Evolutionary conservation across 2,329 filamentous ascomycete genomes (phyloP).

Genomic region (Epichloe amarillans): DNA sequence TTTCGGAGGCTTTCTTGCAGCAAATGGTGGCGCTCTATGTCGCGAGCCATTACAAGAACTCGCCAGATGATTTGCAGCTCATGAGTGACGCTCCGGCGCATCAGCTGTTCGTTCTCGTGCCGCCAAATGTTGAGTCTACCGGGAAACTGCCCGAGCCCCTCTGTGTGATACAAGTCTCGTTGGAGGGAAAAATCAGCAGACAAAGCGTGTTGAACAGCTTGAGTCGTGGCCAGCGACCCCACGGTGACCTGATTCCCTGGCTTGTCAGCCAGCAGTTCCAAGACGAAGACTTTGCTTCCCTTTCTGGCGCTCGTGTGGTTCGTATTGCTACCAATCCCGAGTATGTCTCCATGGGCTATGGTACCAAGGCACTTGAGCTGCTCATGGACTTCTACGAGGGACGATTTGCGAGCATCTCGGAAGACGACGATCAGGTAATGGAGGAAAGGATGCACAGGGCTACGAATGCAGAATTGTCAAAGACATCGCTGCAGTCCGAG

Average conservation of each 20-base stretch:
- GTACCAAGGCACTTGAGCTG: constrained; percentile 74
- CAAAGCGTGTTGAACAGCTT: constrained; percentile 85
- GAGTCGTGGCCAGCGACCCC: constrained; percentile 75
- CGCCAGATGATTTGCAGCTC: constrained; percentile 92
- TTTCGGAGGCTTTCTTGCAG: constrained; percentile 93
- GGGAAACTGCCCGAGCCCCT: constrained; percentile 80
- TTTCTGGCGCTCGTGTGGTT: constrained; percentile 85
- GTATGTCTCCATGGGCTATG: constrained; percentile 86
- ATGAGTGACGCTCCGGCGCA: constrained; percentile 97
- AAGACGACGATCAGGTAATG: constrained; percentile 42
- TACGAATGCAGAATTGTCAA: constrained; percentile 69
- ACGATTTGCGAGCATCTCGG: constrained; percentile 74
- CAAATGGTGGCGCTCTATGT: constrained; percentile 98
- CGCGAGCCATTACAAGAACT: constrained; percentile 95
- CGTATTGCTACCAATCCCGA: constrained; percentile 95
- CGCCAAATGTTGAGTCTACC: constrained; percentile 65
- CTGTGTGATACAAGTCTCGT: constrained; percentile 83
- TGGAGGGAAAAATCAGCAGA: constrained; percentile 89
- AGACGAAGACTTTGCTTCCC: constrained; percentile 85
- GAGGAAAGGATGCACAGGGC: constrained; percentile 61
- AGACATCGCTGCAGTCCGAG: constrained; percentile 66
- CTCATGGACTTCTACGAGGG: constrained; percentile 89
- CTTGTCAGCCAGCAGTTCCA: constrained; percentile 96
- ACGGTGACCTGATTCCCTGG: constrained; percentile 94
- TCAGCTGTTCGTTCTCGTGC: constrained; percentile 86